Evolutionary conservation across 2,329 filamentous ascomycete genomes (phyloP), one percentile per base, ranked within the genome.

Genomic region (Diaporthe sp.): DNA sequence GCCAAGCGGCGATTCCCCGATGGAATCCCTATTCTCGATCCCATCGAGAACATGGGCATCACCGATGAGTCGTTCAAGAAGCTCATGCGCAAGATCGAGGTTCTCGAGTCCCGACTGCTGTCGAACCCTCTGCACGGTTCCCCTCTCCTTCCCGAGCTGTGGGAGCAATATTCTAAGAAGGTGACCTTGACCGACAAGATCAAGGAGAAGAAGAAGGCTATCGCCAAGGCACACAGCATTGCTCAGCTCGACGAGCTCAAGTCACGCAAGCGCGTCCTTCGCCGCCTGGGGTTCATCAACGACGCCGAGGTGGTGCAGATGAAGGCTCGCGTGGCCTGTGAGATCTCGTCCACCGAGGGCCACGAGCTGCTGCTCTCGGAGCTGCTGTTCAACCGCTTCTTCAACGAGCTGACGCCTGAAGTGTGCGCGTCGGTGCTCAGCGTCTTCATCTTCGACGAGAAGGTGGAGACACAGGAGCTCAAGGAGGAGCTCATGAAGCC

Each of bases 401-500:
- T 99, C 89, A 99, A 98, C 82, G 96, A 98, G 81, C 87, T 98
- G 57, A 92, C 92, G 0, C 95, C 97, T 0, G 96, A 98, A 83
- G 90, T 96, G 78, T 94, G 93, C 79, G 97, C 97, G 1, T 91
- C 96, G 0, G 91, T 96, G 8, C 89, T 99, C 75, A 97, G 95
- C 79, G 96, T 95, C 81, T 98, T 99, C 85, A 97, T 99, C 77
- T 98, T 98, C 78, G 97, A 99, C 81, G 97, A 99, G 85, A 98
- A 97, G 87, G 92, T 94, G 64, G 94, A 96, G 79, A 92, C 96
- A 17, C 87, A 91, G 4, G 89, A 91, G 19, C 87, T 98, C 66
- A 93, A 93, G 80, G 95, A 98, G 78, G 94, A 98, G 76, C 89
- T 98, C 42, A 90, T 91, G 73, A 97, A 97, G 86, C 95, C 95